phyloP scores from a whole-genome alignment of 345 rosid species.

The Balakata baccata region DNA sequence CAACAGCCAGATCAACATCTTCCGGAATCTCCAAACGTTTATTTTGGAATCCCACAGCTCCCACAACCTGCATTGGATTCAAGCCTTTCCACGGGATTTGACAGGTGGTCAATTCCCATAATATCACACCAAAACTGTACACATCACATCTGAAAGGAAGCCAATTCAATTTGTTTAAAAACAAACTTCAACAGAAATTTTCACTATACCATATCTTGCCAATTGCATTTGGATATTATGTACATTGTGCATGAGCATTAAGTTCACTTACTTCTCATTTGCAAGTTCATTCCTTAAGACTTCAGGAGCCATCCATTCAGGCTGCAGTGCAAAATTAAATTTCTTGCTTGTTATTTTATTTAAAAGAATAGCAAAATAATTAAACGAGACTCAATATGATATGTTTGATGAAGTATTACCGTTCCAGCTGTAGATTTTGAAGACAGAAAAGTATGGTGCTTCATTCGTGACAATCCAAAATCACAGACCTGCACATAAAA shows the following conservation, averaged over 20 bases:
- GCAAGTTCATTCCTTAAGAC: slow-evolving; percentile 95
- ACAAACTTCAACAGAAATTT: slow-evolving; percentile 5
- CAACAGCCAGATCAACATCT: slow-evolving; percentile 61
- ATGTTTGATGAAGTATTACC: slow-evolving; percentile 33
- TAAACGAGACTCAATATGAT: not conserved
- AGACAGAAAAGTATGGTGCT: slow-evolving; percentile 85
- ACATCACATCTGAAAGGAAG: slow-evolving; percentile 77
- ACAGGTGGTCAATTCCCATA: slow-evolving; percentile 88
- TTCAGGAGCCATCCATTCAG: slow-evolving; percentile 99
- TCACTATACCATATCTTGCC: not conserved
- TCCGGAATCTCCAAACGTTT: slow-evolving; percentile 81
- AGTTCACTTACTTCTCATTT: slow-evolving; percentile 75
- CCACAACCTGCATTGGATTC: slow-evolving; percentile 99
- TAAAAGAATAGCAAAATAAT: not conserved
- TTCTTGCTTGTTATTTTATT: slow-evolving; percentile 1
- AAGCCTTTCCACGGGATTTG: slow-evolving; percentile 86
- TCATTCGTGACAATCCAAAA: slow-evolving; percentile 91
- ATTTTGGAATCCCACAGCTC: slow-evolving; percentile 98
- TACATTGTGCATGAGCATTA: not conserved
- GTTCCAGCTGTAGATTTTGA: slow-evolving; percentile 98
- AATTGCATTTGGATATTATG: not conserved
- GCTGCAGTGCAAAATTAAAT: slow-evolving; percentile 48
- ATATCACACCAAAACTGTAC: slow-evolving; percentile 94
- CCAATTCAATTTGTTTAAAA: slow-evolving; percentile 16
- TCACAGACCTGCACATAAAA: slow-evolving; percentile 65